Evolutionary conservation across 192 early-diverging fungal genomes (phyloP).

Genomic region (Mortierella antarctica): DNA sequence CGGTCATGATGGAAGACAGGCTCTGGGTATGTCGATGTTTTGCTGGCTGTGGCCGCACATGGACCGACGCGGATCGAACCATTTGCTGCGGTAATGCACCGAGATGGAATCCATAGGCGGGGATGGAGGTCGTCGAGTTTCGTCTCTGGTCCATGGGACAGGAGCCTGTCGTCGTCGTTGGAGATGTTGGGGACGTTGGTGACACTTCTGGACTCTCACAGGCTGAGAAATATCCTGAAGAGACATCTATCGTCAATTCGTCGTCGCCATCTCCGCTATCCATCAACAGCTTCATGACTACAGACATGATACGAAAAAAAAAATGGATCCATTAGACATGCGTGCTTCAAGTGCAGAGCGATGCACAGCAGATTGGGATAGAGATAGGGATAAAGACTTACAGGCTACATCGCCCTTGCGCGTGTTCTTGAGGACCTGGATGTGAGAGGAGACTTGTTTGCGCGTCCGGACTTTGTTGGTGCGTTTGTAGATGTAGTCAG

Average conservation of each 20-base stretch:
- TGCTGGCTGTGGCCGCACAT: not conserved
- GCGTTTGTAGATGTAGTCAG: constrained; percentile 78
- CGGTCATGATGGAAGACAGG: constrained; percentile 41
- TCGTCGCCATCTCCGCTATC: constrained; percentile 64
- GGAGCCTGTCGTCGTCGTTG: not conserved
- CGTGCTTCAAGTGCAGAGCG: not conserved
- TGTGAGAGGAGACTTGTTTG: constrained; percentile 85
- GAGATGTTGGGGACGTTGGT: constrained; percentile 11
- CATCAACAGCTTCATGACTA: constrained; percentile 66
- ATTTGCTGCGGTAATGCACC: constrained; percentile 6
- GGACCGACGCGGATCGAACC: constrained; percentile 2
- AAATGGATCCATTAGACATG: not conserved
- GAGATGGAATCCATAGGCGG: constrained; percentile 24
- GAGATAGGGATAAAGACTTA: constrained; percentile 32
- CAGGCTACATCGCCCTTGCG: constrained; percentile 66
- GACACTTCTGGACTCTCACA: constrained; percentile 36
- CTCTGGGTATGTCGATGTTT: constrained; percentile 41
- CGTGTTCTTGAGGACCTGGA: constrained; percentile 82
- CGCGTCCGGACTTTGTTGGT: constrained; percentile 73
- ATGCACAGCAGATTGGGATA: not conserved
- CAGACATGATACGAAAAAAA: not conserved
- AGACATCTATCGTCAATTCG: constrained; percentile 40
- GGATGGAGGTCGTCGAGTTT: constrained; percentile 21
- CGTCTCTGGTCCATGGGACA: constrained; percentile 18
- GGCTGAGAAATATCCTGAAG: constrained; percentile 19